Percentiles rank a stretch among this genome's conserved stretches.
Conservation (phyloP, 177 flowering plant species). For the Tripterygium wilfordii region DNA sequence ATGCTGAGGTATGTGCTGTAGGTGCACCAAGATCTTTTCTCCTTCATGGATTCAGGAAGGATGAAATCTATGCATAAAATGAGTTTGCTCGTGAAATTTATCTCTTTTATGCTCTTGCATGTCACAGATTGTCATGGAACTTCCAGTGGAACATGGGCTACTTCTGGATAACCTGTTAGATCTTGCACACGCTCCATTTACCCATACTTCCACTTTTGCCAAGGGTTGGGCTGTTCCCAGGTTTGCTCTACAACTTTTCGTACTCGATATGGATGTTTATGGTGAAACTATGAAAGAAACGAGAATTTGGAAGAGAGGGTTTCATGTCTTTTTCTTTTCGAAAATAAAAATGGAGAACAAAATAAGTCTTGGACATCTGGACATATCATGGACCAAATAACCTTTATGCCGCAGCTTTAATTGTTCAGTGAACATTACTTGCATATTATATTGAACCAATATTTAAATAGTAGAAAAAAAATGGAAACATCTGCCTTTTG, state of each 20-base stretch:
- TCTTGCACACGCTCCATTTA: slow-evolving; percentile 98
- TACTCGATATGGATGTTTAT: not conserved
- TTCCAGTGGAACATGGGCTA: slow-evolving; percentile 96
- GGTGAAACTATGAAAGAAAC: too few species aligned
- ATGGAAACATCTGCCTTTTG: not conserved
- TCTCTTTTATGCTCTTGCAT: slow-evolving; percentile 7
- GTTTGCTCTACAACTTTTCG: slow-evolving; percentile 30
- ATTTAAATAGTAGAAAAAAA: too few species aligned
- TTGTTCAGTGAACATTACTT: too few species aligned
- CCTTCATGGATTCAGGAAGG: not conserved
- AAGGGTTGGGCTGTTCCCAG: slow-evolving; percentile 98
- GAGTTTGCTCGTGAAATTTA: too few species aligned
- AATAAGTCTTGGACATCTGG: too few species aligned
- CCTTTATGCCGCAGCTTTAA: too few species aligned
- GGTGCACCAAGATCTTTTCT: not conserved
- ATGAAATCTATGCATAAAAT: not conserved
- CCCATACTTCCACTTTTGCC: slow-evolving; percentile 96
- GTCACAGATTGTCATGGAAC: slow-evolving; percentile 82
- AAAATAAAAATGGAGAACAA: too few species aligned
- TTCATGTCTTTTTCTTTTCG: too few species aligned
- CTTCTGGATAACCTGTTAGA: slow-evolving; percentile 94
- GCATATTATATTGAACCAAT: too few species aligned
- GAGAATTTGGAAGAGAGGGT: too few species aligned
- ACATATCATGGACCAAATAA: too few species aligned
- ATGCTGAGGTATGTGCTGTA: slow-evolving; percentile 76